Conservation (phyloP, 805 yeast genomes). For the Jamesozyma gamospora region DNA sequence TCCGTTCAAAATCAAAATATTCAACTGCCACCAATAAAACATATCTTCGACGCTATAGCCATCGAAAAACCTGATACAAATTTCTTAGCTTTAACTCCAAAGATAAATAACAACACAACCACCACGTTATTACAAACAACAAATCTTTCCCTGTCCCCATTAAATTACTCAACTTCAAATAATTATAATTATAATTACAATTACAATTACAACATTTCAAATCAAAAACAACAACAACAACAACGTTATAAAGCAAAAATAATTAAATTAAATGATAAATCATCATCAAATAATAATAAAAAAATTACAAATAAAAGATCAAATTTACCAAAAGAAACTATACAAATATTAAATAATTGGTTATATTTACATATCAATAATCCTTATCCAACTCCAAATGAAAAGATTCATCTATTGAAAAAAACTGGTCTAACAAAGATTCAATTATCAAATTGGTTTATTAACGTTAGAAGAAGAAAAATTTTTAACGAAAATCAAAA, state of each 20-base stretch:
- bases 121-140: not conserved
- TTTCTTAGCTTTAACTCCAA: too few relatives aligned
- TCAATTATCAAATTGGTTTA: slow-evolving; percentile 80
- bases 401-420: slow-evolving; percentile 57
- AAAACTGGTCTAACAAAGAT: slow-evolving; percentile 72
- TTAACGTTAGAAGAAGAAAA: slow-evolving; percentile 74
- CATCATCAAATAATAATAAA: not conserved
- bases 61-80: not conserved
- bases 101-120: not conserved
- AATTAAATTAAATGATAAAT: not conserved
- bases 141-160: too few relatives aligned
- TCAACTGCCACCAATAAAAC: slow-evolving; percentile 7
- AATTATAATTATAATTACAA: slow-evolving; percentile 1
- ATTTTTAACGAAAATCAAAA: slow-evolving; percentile 33
- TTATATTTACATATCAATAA: slow-evolving; percentile 61
- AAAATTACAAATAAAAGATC: slow-evolving; percentile 40
- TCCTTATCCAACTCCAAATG: slow-evolving; percentile 78
- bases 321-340: slow-evolving; percentile 70
- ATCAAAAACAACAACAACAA: slow-evolving; percentile 1
- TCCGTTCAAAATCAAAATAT: not conserved
- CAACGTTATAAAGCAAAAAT: slow-evolving; percentile 5
- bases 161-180: not conserved
- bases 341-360: slow-evolving; percentile 65
- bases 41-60: slow-evolving; percentile 6
- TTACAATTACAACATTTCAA: not conserved